phyloP scores from a whole-genome alignment of 768 basidiomycete genomes.

The Podaxis sp. region DNA sequence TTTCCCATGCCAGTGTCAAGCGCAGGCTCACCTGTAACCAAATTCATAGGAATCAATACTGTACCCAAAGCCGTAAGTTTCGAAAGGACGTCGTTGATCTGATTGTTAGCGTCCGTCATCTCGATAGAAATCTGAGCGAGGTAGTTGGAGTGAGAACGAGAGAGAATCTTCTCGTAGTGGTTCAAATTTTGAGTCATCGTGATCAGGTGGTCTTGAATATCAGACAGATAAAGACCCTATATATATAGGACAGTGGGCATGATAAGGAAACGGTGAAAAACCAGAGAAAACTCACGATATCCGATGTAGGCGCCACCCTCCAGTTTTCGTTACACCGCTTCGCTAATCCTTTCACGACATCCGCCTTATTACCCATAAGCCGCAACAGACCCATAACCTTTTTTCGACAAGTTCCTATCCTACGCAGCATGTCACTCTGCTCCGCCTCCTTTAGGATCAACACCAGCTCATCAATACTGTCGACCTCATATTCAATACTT shows the following conservation, averaged over 20 bases:
- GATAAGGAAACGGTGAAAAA: constrained; percentile 2
- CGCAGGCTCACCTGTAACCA: constrained; percentile 72
- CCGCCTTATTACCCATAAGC: constrained; percentile 99
- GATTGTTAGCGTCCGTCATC: constrained; percentile 99
- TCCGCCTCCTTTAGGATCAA: constrained; percentile 93
- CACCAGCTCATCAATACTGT: constrained; percentile 97
- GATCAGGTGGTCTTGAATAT: constrained; percentile 97
- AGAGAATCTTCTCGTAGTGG: constrained; percentile 99
- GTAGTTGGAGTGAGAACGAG: constrained; percentile 98
- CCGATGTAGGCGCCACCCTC: constrained; percentile 96
- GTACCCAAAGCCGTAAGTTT: constrained; percentile 98
- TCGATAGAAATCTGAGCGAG: constrained; percentile 99
- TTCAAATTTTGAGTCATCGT: constrained; percentile 99
- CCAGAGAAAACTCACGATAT: constrained; percentile 61
- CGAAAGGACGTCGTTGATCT: constrained; percentile 97
- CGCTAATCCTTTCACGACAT: constrained; percentile 97
- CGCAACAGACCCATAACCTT: constrained; percentile 98
- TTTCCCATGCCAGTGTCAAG: background rate
- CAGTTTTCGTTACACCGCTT: constrained; percentile 99
- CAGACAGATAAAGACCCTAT: constrained; percentile 90
- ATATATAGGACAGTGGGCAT: background rate
- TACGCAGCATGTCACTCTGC: constrained; percentile 95
- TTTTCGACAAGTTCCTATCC: constrained; percentile 97
- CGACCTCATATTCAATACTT: constrained; percentile 98
- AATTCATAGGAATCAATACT: constrained; percentile 93